Evolutionary conservation across 139 green algal species (phyloP), one percentile per base, ranked within the genome.

Genomic region (Chlamydomonas sphaeroides): DNA sequence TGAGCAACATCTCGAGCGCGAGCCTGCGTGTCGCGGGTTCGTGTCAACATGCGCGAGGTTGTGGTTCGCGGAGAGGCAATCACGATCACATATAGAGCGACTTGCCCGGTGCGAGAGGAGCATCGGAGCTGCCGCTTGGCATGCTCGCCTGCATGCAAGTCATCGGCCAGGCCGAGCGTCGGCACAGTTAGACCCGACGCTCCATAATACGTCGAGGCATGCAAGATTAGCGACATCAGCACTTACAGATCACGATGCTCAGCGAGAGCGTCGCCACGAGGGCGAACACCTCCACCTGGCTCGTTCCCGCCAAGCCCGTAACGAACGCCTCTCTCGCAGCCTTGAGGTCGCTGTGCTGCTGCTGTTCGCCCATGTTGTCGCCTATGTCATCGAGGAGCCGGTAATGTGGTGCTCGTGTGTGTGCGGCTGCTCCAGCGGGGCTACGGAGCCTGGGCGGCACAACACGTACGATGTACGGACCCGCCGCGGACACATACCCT

Each of bases 311-410:
- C 51, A 91, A 84, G 20, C 88, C 82, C 0, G 74, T 78, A 0
- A 96, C 92, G 62, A 96, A 96, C 0, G 53, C 83, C 74, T 96
- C 93, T 69, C 95, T 96, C 15, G 68, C 75, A 11, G 33, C 63
- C 63, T 68, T 68, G 15, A 17, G 63, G 33, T 42, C 33, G 33
- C 42, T 66, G 53, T 10, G 14, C 10, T 10, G 45, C 45, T 10
- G 45, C 45, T 53, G 45, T 10, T 53, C n/a, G n/a, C n/a, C n/a
- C n/a, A n/a, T n/a, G n/a, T n/a, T n/a, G n/a, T n/a, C n/a, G n/a
- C n/a, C n/a, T n/a, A n/a, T n/a, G n/a, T n/a, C n/a, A n/a, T n/a
- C n/a, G n/a, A n/a, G n/a, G n/a, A n/a, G n/a, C n/a, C n/a, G n/a
- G n/a, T n/a, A n/a, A n/a, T n/a, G n/a, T n/a, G n/a, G n/a, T n/a